phyloP scores from a whole-genome alignment of 345 rosid species.

The Nasturtium officinale region DNA sequence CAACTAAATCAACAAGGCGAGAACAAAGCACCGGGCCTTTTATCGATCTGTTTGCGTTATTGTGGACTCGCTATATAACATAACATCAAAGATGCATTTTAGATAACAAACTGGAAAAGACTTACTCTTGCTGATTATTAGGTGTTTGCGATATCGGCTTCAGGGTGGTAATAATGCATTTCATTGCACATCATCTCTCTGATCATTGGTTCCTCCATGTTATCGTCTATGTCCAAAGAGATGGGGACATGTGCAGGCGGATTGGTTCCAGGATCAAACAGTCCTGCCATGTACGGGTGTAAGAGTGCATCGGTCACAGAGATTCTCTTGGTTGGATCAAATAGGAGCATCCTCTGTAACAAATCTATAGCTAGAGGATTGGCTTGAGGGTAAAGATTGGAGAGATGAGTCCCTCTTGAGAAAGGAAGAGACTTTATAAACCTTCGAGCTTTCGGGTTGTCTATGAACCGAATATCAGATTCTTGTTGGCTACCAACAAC shows the following conservation, averaged over 20 bases:
- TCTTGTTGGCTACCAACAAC: conserved; percentile 74
- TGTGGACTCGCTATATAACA: conserved; percentile 30
- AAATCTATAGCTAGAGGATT: conserved; percentile 79
- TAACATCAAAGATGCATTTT: conserved; percentile 31
- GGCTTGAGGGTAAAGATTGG: conserved; percentile 64
- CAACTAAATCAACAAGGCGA: conserved; percentile 25
- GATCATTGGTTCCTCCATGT: conserved; percentile 56
- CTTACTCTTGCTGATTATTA: conserved; percentile 35
- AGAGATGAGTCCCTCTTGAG: conserved; percentile 57
- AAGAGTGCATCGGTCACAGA: conserved; percentile 74
- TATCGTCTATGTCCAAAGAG: conserved; percentile 65
- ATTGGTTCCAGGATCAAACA: conserved; percentile 62
- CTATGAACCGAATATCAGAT: conserved; percentile 72
- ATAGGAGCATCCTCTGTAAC: conserved; percentile 72
- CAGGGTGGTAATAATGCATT: conserved; percentile 78
- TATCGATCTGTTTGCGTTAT: conserved; percentile 15
- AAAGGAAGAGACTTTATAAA: conserved; percentile 69
- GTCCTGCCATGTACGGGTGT: conserved; percentile 71
- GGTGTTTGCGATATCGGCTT: conserved; percentile 45
- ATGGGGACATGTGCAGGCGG: conserved; percentile 76
- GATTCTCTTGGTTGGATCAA: conserved; percentile 76
- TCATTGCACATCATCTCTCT: conserved; percentile 87
- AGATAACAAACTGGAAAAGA: conserved; percentile 5
- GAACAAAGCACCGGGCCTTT: conserved; percentile 16
- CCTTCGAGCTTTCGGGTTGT: conserved; percentile 66